These are phyloP conservation scores for Aphanocladium album DNA, from an alignment of 2,329 filamentous ascomycete genomes.

Conservation along the genomic window DNA sequence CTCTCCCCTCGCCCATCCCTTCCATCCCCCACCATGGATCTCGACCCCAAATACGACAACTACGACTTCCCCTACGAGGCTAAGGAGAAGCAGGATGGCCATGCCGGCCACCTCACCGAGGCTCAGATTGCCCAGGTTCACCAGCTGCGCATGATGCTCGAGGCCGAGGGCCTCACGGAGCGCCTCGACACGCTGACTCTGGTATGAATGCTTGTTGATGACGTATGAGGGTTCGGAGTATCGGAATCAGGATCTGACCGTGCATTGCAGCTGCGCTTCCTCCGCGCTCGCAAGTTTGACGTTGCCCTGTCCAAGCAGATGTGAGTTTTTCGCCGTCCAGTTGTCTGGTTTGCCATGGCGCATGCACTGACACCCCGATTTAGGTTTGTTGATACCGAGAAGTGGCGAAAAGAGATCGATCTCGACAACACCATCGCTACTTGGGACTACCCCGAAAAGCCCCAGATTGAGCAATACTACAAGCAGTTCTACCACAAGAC, in stretches of 20 bases:
- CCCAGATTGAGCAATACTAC: conserved; percentile 83
- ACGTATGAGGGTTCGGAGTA: neutral
- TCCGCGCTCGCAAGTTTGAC: conserved; percentile 93
- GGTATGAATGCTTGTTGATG: conserved; percentile 46
- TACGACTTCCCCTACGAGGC: conserved; percentile 87
- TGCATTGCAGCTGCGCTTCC: conserved; percentile 65
- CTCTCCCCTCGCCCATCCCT: conserved; percentile 7
- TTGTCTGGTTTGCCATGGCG: neutral
- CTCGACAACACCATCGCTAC: conserved; percentile 74
- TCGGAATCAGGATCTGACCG: neutral
- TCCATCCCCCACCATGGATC: conserved; percentile 40
- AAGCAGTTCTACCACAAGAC: conserved; percentile 99
- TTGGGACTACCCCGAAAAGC: conserved; percentile 85
- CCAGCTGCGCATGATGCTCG: conserved; percentile 80
- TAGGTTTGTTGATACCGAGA: conserved; percentile 88
- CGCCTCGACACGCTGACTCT: conserved; percentile 88
- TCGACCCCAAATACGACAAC: conserved; percentile 90
- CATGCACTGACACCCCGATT: conserved; percentile 20
- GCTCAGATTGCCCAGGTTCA: conserved; percentile 85
- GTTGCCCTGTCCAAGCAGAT: conserved; percentile 79
- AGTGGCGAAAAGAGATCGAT: conserved; percentile 83
- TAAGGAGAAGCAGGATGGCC: conserved; percentile 64
- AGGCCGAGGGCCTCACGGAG: conserved; percentile 75
- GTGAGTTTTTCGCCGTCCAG: conserved; percentile 46
- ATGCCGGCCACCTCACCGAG: conserved; percentile 80